Evolutionary conservation across 1,139 yeast genomes (phyloP), one percentile per base, ranked within the genome.

Genomic region (Pichia sp.): DNA sequence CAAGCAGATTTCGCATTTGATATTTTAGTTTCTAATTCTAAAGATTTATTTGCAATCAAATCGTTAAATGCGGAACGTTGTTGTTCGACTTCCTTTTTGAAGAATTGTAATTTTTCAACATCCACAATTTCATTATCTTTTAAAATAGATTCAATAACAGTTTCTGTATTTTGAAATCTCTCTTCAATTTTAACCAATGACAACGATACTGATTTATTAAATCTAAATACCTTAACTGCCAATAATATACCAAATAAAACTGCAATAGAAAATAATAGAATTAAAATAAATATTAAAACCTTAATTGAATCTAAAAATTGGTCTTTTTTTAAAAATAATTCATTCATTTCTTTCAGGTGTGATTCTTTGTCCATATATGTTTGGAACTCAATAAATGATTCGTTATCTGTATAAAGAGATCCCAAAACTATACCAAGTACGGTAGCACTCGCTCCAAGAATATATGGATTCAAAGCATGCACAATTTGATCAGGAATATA

Each of bases 141-240:
- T 4, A 52, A 27, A 10, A 52, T 45, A 3, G 49, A 40, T 30
- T 52, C 51, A 29, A 52, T 44, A 5, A 52, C 53, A 26, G 29
- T n/a, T 43, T 52, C 50, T 2, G 40, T 32, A 27, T 41, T 27
- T 5, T 44, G 29, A 2, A 47, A 6, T 27, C 39, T 42, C 34
- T 42, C 45, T n/a, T 37, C n/a, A 7, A 38, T 29, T 1, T 18
- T 7, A 2, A 9, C 29, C 5, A 34, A n/a, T 4, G n/a, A 30
- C 5, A 25, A 11, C n/a, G 31, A 18, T 27, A 42, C 2, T 7
- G 9, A 36, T 8, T 38, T 45, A 7, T 42, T 38, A 3, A 40
- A 3, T 1, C 18, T 28, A 25, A 26, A 26, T 6, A 39, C 4
- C 11, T 32, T 41, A 8, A 31, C 25, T 3, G 26, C 7, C 7